Evolutionary conservation across 1,139 yeast species (phyloP).

Genomic region (Kurtzmaniella quercitrusa): DNA sequence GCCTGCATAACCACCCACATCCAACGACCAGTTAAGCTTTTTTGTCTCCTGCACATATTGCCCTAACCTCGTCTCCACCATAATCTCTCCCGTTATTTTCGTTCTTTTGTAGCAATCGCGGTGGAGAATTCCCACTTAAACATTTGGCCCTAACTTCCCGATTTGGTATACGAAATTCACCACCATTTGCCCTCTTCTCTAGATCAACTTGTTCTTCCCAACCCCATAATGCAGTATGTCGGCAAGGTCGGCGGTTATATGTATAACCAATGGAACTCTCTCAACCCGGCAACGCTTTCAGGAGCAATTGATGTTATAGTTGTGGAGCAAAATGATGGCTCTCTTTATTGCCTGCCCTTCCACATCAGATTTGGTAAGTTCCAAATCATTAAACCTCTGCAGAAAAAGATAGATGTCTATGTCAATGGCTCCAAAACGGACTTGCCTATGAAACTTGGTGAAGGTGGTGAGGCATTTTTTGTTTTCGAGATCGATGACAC

Average conservation of each 20-base stretch:
- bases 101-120: too few relatives aligned
- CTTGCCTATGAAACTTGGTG: slow-evolving; percentile 93
- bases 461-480: slow-evolving; percentile 97
- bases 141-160: neutral
- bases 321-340: slow-evolving; percentile 83
- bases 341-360: slow-evolving; percentile 90
- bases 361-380: slow-evolving; percentile 95
- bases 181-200: neutral
- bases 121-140: neutral
- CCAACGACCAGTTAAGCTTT: too few relatives aligned
- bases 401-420: slow-evolving; percentile 83
- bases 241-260: slow-evolving; percentile 94
- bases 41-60: too few relatives aligned
- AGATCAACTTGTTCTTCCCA: neutral
- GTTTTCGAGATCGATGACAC: slow-evolving; percentile 79
- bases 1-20: too few relatives aligned
- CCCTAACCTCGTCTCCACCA: too few relatives aligned
- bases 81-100: too few relatives aligned
- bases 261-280: slow-evolving; percentile 94
- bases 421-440: slow-evolving; percentile 82
- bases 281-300: slow-evolving; percentile 91
- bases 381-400: slow-evolving; percentile 90
- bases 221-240: slow-evolving; percentile 76
- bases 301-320: slow-evolving; percentile 98
- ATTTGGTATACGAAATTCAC: neutral